These are phyloP conservation scores for Soucietia sequanensis DNA, from an alignment of 805 yeast species.

Conservation along the genomic window DNA sequence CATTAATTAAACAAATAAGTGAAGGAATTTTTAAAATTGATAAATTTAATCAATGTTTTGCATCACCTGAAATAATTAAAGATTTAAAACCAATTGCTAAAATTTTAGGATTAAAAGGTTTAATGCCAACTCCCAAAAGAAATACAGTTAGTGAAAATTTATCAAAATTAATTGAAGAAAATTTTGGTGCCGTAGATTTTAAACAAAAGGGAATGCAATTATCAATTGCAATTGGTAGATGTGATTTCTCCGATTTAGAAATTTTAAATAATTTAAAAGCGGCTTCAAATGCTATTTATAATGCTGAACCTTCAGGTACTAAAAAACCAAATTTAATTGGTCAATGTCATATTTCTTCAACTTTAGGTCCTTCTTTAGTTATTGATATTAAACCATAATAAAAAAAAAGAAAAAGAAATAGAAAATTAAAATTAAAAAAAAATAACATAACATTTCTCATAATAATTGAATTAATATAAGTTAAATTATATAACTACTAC, in stretches of 20 bases:
- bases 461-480: no score
- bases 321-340: constrained; percentile 73
- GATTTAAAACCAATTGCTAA: constrained; percentile 70
- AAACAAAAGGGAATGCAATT: constrained; percentile 67
- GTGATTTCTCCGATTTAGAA: constrained; percentile 74
- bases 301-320: constrained; percentile 53
- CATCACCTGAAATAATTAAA: constrained; percentile 78
- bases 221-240: constrained; percentile 71
- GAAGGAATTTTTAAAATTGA: constrained; percentile 48
- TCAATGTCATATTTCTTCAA: constrained; percentile 62
- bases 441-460: no score
- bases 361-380: constrained; percentile 78
- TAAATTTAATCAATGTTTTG: constrained; percentile 69
- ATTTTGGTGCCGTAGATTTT: constrained; percentile 71
- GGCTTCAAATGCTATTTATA: constrained; percentile 60
- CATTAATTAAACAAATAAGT: constrained; percentile 61
- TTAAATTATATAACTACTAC: no score
- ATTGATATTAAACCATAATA: constrained; percentile 41
- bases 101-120: constrained; percentile 80
- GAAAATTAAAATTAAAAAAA: no score
- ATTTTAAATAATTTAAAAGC: constrained; percentile 68
- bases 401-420: no score
- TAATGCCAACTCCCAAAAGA: constrained; percentile 83
- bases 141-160: constrained; percentile 82
- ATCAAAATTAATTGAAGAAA: constrained; percentile 47